Conservation (phyloP, 495 filamentous ascomycete species). For the Penicillium steckii region DNA sequence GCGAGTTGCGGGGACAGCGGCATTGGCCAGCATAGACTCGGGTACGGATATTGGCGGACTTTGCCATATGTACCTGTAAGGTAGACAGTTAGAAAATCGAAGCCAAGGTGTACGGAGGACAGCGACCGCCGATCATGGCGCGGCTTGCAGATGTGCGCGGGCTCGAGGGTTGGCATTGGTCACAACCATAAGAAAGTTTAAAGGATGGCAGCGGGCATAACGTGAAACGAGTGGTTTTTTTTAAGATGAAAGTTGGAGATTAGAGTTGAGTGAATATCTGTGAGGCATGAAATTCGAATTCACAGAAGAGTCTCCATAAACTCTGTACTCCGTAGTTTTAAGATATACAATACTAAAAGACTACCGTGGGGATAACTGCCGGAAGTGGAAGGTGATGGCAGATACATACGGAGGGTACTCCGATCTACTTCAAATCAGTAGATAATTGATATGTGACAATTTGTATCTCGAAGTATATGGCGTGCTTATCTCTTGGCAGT, state of each 20-base stretch:
- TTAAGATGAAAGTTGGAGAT: too few species aligned
- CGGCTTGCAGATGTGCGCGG: slow-evolving; percentile 6
- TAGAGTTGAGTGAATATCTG: too few species aligned
- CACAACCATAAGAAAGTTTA: slow-evolving; percentile 9
- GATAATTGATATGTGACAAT: background rate
- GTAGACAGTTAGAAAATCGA: slow-evolving; percentile 6
- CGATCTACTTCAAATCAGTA: too few species aligned
- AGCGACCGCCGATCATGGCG: slow-evolving; percentile 10
- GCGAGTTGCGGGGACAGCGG: slow-evolving; percentile 10
- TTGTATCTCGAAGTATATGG: too few species aligned
- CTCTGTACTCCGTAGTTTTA: too few species aligned
- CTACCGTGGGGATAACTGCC: too few species aligned
- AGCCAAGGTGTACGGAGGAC: slow-evolving; percentile 17
- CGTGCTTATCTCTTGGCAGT: too few species aligned
- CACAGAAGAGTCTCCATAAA: too few species aligned
- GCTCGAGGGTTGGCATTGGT: slow-evolving; percentile 1
- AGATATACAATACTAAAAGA: too few species aligned
- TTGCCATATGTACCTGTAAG: slow-evolving; percentile 15
- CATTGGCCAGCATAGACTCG: slow-evolving; percentile 12
- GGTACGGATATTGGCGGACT: background rate
- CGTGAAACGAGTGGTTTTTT: slow-evolving; percentile 11
- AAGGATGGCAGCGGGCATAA: slow-evolving; percentile 15
- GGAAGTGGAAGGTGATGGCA: background rate
- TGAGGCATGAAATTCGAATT: too few species aligned
- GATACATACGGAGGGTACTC: background rate